A percentile compares a stretch with the other conserved stretches of the same genome.
Evolutionary conservation across 768 basidiomycete genomes (phyloP).

Genomic region (Mycena capillaripes): DNA sequence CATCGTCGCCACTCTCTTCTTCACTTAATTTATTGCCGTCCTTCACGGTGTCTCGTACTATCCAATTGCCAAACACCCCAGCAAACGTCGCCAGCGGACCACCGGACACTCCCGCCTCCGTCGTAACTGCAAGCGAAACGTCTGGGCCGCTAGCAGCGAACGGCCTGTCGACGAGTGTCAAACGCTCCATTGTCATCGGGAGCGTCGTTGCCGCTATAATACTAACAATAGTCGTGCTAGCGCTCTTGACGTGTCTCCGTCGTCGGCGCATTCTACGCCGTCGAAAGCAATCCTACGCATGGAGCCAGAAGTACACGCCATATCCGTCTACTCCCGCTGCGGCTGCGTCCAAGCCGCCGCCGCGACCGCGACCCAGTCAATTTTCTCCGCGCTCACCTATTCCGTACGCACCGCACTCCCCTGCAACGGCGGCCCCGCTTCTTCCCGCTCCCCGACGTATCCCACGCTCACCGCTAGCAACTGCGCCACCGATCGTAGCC

Average conservation of each 20-base stretch:
- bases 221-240: neutral
- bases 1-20: neutral
- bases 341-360: neutral
- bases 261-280: conserved; percentile 8
- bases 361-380: neutral
- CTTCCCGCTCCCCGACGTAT: neutral
- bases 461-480: conserved; percentile 26
- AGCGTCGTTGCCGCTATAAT: conserved; percentile 2
- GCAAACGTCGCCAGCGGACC: conserved; percentile 5
- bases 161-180: conserved; percentile 5
- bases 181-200: neutral
- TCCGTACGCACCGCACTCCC: neutral
- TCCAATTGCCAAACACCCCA: neutral
- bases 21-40: conserved; percentile 7
- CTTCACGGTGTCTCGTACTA: neutral
- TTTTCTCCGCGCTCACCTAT: neutral
- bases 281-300: neutral
- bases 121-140: neutral
- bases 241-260: conserved; percentile 3
- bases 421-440: neutral
- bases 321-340: neutral
- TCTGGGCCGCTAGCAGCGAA: neutral
- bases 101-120: neutral
- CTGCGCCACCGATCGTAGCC: conserved; percentile 10
- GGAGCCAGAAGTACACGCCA: conserved; percentile 22